Base-by-base conservation (phyloP, 108 stramenopile species). In the Skeletonema menzelii region DNA sequence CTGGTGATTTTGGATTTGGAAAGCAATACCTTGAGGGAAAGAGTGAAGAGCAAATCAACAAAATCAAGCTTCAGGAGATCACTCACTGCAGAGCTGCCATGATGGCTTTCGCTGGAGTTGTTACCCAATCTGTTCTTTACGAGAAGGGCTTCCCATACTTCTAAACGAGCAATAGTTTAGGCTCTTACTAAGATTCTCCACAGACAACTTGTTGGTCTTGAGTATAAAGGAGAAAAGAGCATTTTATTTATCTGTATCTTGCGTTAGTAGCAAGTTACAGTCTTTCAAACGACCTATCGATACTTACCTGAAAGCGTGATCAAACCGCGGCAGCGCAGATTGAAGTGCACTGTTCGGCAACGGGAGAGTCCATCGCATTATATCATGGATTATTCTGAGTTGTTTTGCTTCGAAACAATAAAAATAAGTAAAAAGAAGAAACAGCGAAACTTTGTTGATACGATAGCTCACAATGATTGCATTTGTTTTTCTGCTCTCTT, bases 1-100 rank as follows among this genome's bases (percentile, higher is more conserved):
- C 98, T n/a, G 97, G 98, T 65, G 92, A 98, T 81, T 92, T 96
- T 64, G 95, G 93, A 37, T 88, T 95, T 67, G 98, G 87, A 69
- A 93, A 84, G 53, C 77, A 84, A 67, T 92, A 89, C 82, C 75
- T 91, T 27, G 76, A 82, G 67, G 88, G 87, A 53, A 89, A 89
- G 72, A 73, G 68, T 17, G 85, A 71, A 27, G 49, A 5, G 20
- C 49, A 94, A 65, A 84, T 89, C 55, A 72, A 88, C 12, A 75
- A 82, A 12, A 85, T 92, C 91, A 88, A 90, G 80, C 66, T 86
- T 26, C 85, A 83, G 76, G 97, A 97, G 88, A 80, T 97, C 67
- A 93, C 86, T 68, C 82, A 97, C 83, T 87, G 95, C 67, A 89
- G 97, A 64, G 81, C 96, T 65, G 95, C 95, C 10, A 96, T 97